These are phyloP conservation scores for Geosmithia putterillii DNA, from an alignment of 2,329 filamentous ascomycete species.

Conservation along the genomic window DNA sequence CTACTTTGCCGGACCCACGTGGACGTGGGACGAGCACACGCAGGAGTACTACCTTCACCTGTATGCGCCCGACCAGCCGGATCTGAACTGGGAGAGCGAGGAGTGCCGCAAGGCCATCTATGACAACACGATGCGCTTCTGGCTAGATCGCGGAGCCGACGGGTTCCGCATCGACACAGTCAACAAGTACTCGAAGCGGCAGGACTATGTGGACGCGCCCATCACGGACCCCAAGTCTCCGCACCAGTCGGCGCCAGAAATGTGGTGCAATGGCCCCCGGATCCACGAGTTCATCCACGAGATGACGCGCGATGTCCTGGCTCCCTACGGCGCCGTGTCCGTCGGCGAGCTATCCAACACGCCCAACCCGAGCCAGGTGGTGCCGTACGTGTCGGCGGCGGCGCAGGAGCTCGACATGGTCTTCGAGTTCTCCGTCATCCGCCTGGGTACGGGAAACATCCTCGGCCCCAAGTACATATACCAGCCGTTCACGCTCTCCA, in stretches of 20 bases:
- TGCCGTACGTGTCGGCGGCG: slow-evolving; percentile 40
- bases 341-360: slow-evolving; percentile 51
- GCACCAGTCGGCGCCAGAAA: slow-evolving; percentile 29
- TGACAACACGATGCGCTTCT: slow-evolving; percentile 55
- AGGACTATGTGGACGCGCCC: slow-evolving; percentile 40
- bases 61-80: slow-evolving; percentile 59
- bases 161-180: slow-evolving; percentile 59
- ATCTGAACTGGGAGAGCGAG: slow-evolving; percentile 65
- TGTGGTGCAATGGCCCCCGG: slow-evolving; percentile 49
- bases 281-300: slow-evolving; percentile 51
- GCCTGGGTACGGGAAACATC: slow-evolving; percentile 35
- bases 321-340: slow-evolving; percentile 44
- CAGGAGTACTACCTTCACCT: slow-evolving; percentile 46
- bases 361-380: slow-evolving; percentile 34
- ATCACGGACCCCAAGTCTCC: slow-evolving; percentile 23
- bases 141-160: slow-evolving; percentile 56
- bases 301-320: slow-evolving; percentile 39
- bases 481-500: slow-evolving; percentile 29
- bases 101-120: slow-evolving; percentile 56
- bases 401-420: slow-evolving; percentile 48
- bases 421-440: slow-evolving; percentile 46
- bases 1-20: slow-evolving; percentile 34
- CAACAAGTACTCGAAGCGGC: slow-evolving; percentile 53
- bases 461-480: slow-evolving; percentile 36
- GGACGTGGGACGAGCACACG: slow-evolving; percentile 38